Evolutionary conservation across 192 early-diverging fungal species (phyloP).

Genomic region (Backusella liffmaniae): DNA sequence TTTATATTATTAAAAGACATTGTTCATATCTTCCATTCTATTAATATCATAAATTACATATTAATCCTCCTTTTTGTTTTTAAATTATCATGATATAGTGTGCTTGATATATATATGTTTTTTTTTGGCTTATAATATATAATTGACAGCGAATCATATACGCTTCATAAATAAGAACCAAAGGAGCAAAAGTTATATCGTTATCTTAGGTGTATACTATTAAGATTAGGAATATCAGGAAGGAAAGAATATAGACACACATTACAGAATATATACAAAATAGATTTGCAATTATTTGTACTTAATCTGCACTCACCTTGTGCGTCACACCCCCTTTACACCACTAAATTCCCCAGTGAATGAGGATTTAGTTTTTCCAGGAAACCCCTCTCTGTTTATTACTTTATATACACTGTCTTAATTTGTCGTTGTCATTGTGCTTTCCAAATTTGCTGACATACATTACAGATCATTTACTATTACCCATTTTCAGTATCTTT

Average conservation of each 20-base stretch:
- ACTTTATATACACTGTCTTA: not conserved
- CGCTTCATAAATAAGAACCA: not conserved
- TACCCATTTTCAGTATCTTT: not conserved
- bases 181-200: not conserved
- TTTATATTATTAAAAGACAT: not conserved
- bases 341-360: not conserved
- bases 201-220: not conserved
- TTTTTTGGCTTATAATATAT: not conserved
- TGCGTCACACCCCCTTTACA: not conserved
- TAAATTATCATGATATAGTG: not conserved
- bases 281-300: not conserved
- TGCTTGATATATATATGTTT: not conserved
- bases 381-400: not conserved
- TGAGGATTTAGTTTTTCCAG: not conserved
- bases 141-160: not conserved
- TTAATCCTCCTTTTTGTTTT: not conserved
- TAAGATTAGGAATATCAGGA: not conserved
- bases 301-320: not conserved
- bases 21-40: not conserved
- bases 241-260: not conserved
- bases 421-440: slow-evolving; percentile 9
- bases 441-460: not conserved
- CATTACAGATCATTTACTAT: not conserved
- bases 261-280: not conserved
- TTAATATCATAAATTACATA: not conserved